Evolutionary conservation across 179 eudicot species (phyloP).

Genomic region (Camellia oleifera): DNA sequence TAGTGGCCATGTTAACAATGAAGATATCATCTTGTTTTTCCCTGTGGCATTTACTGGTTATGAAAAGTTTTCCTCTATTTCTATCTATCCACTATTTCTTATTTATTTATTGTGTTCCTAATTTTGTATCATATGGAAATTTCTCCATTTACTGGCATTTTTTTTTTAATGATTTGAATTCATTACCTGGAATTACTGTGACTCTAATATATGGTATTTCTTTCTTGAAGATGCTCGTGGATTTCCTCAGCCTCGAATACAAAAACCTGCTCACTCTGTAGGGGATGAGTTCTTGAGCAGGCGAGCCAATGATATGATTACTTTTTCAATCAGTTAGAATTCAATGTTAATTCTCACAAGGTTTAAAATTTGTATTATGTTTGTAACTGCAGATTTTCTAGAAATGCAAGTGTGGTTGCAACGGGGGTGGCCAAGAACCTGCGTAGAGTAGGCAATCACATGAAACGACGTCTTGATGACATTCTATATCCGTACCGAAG

Average conservation of each 20-base stretch:
- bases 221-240: slow-evolving; percentile 41
- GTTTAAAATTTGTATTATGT: not conserved
- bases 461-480: slow-evolving; percentile 74
- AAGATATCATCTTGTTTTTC: not conserved
- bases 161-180: not conserved
- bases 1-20: too few relatives aligned
- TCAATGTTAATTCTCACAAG: not conserved
- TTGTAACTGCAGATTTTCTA: slow-evolving; percentile 51
- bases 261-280: slow-evolving; percentile 44
- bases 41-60: not conserved
- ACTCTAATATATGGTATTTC: not conserved
- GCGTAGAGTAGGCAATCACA: slow-evolving; percentile 63
- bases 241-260: slow-evolving; percentile 48
- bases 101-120: not conserved
- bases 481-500: slow-evolving; percentile 59
- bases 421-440: slow-evolving; percentile 77
- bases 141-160: not conserved
- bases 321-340: not conserved
- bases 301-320: slow-evolving; percentile 31
- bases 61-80: not conserved
- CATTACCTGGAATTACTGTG: not conserved
- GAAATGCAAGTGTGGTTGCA: slow-evolving; percentile 76
- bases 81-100: not conserved
- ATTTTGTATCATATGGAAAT: not conserved
- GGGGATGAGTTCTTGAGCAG: slow-evolving; percentile 71